These are phyloP conservation scores for Petunia secreta DNA, from an alignment of 257 asterid species.

Conservation along the genomic window DNA sequence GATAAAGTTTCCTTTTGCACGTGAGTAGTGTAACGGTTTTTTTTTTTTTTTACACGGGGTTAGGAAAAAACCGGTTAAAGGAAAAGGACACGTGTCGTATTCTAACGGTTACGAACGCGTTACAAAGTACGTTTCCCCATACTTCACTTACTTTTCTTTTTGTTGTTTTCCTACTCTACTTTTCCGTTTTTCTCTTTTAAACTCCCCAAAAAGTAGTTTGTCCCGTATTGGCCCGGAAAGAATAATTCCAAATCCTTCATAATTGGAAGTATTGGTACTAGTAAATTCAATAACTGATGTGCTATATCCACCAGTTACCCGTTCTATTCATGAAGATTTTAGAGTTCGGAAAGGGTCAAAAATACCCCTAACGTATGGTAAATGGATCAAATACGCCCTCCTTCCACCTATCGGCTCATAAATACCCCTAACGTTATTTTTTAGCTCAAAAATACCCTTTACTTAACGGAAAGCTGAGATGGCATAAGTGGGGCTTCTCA, in stretches of 20 bases:
- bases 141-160: constrained; percentile 19
- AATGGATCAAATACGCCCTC: too few relatives aligned
- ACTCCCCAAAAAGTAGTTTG: constrained; percentile 15
- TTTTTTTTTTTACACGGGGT: background rate
- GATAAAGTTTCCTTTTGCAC: constrained; percentile 41
- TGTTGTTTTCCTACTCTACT: constrained; percentile 21
- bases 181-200: constrained; percentile 21
- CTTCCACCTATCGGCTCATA: too few relatives aligned
- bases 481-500: too few relatives aligned
- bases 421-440: too few relatives aligned
- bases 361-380: too few relatives aligned
- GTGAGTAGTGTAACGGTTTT: constrained; percentile 33
- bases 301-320: too few relatives aligned
- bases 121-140: constrained; percentile 30
- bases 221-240: background rate
- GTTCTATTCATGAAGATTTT: too few relatives aligned
- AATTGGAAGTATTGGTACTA: background rate
- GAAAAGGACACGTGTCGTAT: constrained; percentile 35
- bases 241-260: background rate
- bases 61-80: background rate
- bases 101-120: constrained; percentile 27
- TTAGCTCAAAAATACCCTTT: too few relatives aligned
- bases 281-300: too few relatives aligned
- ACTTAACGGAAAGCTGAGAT: too few relatives aligned
- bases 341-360: too few relatives aligned